Percentiles rank a stretch among this genome's conserved stretches.
These are phyloP conservation scores for Termitomyces sp. DNA, from an alignment of 768 basidiomycete species.

Conservation along the genomic window DNA sequence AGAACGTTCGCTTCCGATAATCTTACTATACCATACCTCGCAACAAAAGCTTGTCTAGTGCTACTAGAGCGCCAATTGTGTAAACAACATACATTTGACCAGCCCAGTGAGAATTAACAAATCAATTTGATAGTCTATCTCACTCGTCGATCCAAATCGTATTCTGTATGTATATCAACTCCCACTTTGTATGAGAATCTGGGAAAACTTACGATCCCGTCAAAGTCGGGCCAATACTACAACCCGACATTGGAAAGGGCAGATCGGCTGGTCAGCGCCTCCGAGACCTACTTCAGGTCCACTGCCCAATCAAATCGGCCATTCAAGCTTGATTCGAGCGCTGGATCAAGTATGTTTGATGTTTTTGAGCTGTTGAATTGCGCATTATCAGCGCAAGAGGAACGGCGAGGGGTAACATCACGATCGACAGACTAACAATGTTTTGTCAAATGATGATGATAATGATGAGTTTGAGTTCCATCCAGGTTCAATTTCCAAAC, in stretches of 20 bases:
- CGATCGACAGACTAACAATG: neutral
- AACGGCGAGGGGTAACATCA: neutral
- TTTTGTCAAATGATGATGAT: neutral
- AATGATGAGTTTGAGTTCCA: slow-evolving; percentile 3
- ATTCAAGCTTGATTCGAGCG: neutral
- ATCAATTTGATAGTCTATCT: neutral
- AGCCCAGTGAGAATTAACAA: neutral
- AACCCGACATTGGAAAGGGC: neutral
- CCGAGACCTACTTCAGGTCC: neutral
- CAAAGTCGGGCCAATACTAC: neutral
- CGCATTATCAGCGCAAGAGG: neutral
- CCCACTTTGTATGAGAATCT: too few relatives aligned
- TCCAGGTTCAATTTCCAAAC: slow-evolving; percentile 9
- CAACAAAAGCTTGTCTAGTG: neutral
- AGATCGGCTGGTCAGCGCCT: neutral
- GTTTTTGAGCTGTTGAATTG: neutral
- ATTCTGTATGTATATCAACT: neutral
- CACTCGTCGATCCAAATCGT: neutral
- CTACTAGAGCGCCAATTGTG: too few relatives aligned
- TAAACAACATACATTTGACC: neutral
- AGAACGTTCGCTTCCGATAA: neutral
- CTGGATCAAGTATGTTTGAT: neutral
- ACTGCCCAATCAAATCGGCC: neutral
- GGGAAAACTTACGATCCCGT: neutral
- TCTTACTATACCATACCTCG: neutral